These are phyloP conservation scores for Cystobasidium pallidum DNA, from an alignment of 1,284 basidiomycete species.

Conservation along the genomic window DNA sequence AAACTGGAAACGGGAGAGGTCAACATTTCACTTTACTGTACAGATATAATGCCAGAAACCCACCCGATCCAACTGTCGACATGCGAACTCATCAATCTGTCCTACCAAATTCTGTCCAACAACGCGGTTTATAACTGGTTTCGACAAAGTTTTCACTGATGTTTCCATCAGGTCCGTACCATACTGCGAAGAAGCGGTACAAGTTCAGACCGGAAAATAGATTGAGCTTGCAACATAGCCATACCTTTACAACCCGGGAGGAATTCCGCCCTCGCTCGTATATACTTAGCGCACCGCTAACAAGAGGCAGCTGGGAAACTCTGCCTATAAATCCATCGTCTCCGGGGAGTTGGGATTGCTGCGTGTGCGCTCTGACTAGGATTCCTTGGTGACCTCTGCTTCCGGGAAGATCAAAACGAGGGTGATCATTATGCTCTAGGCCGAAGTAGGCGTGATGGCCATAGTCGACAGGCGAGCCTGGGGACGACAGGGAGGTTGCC, in stretches of 20 bases:
- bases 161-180: slow-evolving; percentile 86
- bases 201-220: too few relatives aligned
- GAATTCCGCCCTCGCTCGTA: slow-evolving; percentile 77
- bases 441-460: slow-evolving; percentile 28
- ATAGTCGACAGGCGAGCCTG: slow-evolving; percentile 13
- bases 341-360: slow-evolving; percentile 6
- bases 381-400: background rate
- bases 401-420: background rate
- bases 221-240: too few relatives aligned
- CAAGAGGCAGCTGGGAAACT: slow-evolving; percentile 63
- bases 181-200: slow-evolving; percentile 62
- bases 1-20: slow-evolving; percentile 7
- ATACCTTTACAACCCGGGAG: slow-evolving; percentile 74
- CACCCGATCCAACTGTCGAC: slow-evolving; percentile 73
- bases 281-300: slow-evolving; percentile 69
- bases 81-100: slow-evolving; percentile 84
- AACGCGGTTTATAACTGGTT: slow-evolving; percentile 79
- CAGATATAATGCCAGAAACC: background rate
- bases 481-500: slow-evolving; percentile 21
- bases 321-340: slow-evolving; percentile 61
- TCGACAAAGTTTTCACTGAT: slow-evolving; percentile 76
- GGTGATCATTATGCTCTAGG: slow-evolving; percentile 7
- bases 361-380: background rate
- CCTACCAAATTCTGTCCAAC: slow-evolving; percentile 63
- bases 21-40: background rate